Conservation (phyloP, 768 basidiomycete genomes). For the Termitomyces sp. region DNA sequence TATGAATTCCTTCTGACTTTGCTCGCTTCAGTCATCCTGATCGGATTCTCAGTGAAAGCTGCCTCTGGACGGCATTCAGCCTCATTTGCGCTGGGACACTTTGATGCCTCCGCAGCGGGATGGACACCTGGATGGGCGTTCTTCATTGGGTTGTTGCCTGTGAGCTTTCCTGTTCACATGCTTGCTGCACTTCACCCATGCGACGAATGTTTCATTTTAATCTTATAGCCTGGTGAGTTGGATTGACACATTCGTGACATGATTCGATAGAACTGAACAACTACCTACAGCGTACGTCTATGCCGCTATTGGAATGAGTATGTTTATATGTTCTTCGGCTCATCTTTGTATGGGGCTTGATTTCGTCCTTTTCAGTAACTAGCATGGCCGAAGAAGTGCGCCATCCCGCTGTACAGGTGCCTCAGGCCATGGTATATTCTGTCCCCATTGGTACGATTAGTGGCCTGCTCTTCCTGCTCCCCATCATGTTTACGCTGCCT, state of each 20-base stretch:
- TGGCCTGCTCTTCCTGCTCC: slow-evolving; percentile 55
- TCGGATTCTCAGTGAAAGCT: slow-evolving; percentile 55
- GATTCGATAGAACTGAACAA: not conserved
- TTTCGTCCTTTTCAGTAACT: slow-evolving; percentile 34
- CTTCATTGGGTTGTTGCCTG: slow-evolving; percentile 60
- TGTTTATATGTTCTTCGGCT: not conserved
- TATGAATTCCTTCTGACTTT: not conserved
- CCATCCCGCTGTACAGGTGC: slow-evolving; percentile 51
- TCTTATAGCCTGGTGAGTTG: slow-evolving; percentile 28
- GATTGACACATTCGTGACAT: not conserved
- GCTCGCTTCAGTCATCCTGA: slow-evolving; percentile 41
- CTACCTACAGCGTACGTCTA: slow-evolving; percentile 42
- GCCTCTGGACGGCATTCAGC: slow-evolving; percentile 50
- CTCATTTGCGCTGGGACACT: slow-evolving; percentile 53
- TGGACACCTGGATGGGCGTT: slow-evolving; percentile 70
- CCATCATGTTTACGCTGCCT: slow-evolving; percentile 63
- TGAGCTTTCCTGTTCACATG: slow-evolving; percentile 20
- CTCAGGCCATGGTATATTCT: slow-evolving; percentile 49
- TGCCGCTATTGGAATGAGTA: slow-evolving; percentile 62
- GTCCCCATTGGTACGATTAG: slow-evolving; percentile 48
- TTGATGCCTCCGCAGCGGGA: slow-evolving; percentile 59
- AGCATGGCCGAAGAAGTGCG: slow-evolving; percentile 70
- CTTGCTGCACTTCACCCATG: not conserved
- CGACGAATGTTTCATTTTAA: not conserved
- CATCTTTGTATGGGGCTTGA: not conserved